These are phyloP conservation scores for Hemisphaericaspora xylanilytica DNA, from an alignment of 1,139 yeast species.

Conservation along the genomic window DNA sequence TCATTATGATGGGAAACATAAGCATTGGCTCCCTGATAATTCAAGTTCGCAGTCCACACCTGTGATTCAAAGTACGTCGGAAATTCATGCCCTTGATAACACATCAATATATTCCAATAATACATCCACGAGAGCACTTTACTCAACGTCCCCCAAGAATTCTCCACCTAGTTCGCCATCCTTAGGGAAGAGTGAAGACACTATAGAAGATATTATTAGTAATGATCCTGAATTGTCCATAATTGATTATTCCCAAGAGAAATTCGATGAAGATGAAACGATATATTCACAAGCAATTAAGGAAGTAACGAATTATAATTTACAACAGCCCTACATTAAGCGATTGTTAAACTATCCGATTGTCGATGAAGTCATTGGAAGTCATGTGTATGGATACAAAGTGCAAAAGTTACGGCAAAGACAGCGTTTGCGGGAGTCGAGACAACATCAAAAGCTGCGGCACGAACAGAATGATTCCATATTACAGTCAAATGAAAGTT, in stretches of 20 bases:
- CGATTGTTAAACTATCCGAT: constrained; percentile 42
- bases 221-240: constrained; percentile 20
- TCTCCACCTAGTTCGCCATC: constrained; percentile 23
- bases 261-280: constrained; percentile 42
- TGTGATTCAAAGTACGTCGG: constrained; percentile 27
- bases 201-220: constrained; percentile 30
- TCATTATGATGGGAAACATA: constrained; percentile 70
- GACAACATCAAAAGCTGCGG: constrained; percentile 17
- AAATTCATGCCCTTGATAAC: constrained; percentile 25
- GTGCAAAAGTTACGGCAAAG: constrained; percentile 36
- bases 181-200: constrained; percentile 5
- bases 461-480: constrained; percentile 5
- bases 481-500: constrained; percentile 16
- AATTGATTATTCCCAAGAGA: constrained; percentile 33
- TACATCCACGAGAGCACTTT: constrained; percentile 35
- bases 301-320: constrained; percentile 38
- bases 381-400: constrained; percentile 45
- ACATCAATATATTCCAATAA: constrained; percentile 34
- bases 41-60: constrained; percentile 15
- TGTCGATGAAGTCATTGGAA: constrained; percentile 42
- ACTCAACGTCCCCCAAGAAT: constrained; percentile 27
- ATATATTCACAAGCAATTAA: constrained; percentile 34
- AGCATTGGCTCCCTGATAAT: constrained; percentile 73
- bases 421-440: constrained; percentile 17
- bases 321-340: constrained; percentile 38